Evolutionary conservation across 2,329 filamentous ascomycete genomes (phyloP).

Genomic region (Sporothrix luriei): DNA sequence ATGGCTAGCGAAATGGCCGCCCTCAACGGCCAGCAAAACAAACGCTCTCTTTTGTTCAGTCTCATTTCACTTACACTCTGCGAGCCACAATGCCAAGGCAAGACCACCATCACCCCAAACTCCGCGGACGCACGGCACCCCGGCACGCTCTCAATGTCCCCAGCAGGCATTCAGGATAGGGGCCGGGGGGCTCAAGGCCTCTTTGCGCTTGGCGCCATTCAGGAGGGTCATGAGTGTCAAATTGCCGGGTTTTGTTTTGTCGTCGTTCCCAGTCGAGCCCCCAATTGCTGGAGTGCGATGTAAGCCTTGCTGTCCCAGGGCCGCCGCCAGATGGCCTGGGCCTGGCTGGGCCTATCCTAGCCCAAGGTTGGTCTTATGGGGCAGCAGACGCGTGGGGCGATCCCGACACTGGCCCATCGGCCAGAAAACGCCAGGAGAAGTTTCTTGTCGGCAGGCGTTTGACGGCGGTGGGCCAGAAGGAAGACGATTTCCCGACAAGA

Average conservation of each 20-base stretch:
- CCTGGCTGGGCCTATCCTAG: no score
- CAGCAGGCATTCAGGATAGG: neutral
- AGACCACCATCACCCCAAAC: neutral
- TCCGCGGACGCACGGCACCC: neutral
- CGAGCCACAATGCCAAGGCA: constrained; percentile 13
- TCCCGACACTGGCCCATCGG: neutral
- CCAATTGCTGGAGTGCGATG: no score
- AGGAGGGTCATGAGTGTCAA: no score
- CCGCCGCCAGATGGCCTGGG: neutral
- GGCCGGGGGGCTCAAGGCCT: neutral
- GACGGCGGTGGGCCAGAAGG: neutral
- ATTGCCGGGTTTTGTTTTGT: no score
- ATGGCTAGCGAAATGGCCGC: neutral
- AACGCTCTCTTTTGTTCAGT: neutral
- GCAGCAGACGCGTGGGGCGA: neutral
- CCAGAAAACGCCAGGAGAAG: neutral
- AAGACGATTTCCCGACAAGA: neutral
- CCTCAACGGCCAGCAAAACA: no score
- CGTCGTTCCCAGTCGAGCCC: no score
- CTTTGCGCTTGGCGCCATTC: neutral
- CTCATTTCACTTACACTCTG: constrained; percentile 19
- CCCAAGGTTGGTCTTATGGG: neutral
- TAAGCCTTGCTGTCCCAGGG: no score
- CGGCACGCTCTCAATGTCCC: neutral
- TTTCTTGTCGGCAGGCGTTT: no score